Evolutionary conservation across 768 basidiomycete species (phyloP).

Genomic region (Xerocomellus chrysenteron): DNA sequence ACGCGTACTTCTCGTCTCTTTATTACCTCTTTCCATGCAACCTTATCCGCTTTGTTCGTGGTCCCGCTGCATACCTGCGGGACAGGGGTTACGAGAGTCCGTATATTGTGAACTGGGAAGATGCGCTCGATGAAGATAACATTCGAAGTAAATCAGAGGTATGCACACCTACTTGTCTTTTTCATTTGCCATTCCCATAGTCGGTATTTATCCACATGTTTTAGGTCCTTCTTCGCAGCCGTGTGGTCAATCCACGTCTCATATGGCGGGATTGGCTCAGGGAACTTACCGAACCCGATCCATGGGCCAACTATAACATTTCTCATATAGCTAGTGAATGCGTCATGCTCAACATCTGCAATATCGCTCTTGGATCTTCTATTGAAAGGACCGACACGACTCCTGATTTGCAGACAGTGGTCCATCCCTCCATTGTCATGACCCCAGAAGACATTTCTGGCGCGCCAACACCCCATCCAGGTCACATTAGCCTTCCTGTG

Average conservation of each 20-base stretch:
- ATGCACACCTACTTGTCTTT: constrained; percentile 15
- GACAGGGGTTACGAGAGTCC: constrained; percentile 52
- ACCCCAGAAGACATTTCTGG: constrained; percentile 25
- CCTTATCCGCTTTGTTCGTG: constrained; percentile 72
- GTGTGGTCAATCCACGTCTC: constrained; percentile 72
- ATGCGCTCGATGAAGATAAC: constrained; percentile 64
- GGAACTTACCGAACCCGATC: constrained; percentile 62
- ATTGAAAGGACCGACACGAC: background rate
- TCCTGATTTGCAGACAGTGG: constrained; percentile 4
- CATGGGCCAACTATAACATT: constrained; percentile 67
- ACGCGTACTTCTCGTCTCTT: constrained; percentile 70
- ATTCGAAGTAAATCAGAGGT: constrained; percentile 76
- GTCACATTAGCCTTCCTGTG: constrained; percentile 34
- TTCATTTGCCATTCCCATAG: background rate
- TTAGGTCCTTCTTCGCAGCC: constrained; percentile 67
- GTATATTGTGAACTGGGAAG: constrained; percentile 69
- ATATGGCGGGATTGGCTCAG: constrained; percentile 61
- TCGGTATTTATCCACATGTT: constrained; percentile 1
- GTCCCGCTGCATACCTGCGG: constrained; percentile 62
- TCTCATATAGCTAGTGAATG: constrained; percentile 66
- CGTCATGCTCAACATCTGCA: constrained; percentile 63
- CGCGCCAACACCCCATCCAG: constrained; percentile 33
- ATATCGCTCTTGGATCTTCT: constrained; percentile 48
- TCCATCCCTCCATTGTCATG: constrained; percentile 6
- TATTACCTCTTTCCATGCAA: constrained; percentile 94